These are phyloP conservation scores for Nematocida sp. DNA, from an alignment of 371 early-diverging fungal genomes.

Conservation along the genomic window DNA sequence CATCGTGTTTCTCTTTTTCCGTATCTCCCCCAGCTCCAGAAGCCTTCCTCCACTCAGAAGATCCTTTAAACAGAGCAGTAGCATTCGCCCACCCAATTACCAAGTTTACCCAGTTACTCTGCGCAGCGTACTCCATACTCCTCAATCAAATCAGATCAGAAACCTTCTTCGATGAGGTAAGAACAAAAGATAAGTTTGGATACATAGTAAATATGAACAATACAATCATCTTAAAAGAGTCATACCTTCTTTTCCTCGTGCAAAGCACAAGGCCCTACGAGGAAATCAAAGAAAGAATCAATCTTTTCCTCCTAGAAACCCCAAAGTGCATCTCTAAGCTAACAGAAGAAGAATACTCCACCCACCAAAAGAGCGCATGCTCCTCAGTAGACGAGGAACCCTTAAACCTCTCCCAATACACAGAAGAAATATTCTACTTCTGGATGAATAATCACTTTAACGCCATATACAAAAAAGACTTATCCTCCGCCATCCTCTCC, in stretches of 20 bases:
- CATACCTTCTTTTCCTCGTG: constrained; percentile 52
- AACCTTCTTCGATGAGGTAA: constrained; percentile 62
- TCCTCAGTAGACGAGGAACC: constrained; percentile 17
- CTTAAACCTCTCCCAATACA: constrained; percentile 28
- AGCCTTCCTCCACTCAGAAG: constrained; percentile 6
- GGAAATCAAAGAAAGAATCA: constrained; percentile 52
- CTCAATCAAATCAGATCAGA: constrained; percentile 50
- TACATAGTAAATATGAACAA: constrained; percentile 54
- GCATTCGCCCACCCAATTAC: constrained; percentile 10
- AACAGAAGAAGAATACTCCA: constrained; percentile 22
- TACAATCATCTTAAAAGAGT: neutral
- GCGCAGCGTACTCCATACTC: neutral
- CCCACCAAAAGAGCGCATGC: constrained; percentile 14
- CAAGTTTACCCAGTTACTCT: neutral
- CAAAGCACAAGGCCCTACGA: constrained; percentile 55
- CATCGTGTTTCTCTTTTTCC: neutral
- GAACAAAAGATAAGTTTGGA: constrained; percentile 64
- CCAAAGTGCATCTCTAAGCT: constrained; percentile 15
- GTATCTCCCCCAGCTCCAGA: neutral
- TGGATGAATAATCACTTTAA: constrained; percentile 23
- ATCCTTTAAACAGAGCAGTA: constrained; percentile 37
- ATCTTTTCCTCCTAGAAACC: constrained; percentile 50
- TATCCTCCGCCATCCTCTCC: constrained; percentile 9
- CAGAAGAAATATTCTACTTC: constrained; percentile 19
- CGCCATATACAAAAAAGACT: constrained; percentile 13